Evolutionary conservation across 2,329 filamentous ascomycete genomes (phyloP), one percentile per base, ranked within the genome.

Genomic region (Paecilomyces sp.): DNA sequence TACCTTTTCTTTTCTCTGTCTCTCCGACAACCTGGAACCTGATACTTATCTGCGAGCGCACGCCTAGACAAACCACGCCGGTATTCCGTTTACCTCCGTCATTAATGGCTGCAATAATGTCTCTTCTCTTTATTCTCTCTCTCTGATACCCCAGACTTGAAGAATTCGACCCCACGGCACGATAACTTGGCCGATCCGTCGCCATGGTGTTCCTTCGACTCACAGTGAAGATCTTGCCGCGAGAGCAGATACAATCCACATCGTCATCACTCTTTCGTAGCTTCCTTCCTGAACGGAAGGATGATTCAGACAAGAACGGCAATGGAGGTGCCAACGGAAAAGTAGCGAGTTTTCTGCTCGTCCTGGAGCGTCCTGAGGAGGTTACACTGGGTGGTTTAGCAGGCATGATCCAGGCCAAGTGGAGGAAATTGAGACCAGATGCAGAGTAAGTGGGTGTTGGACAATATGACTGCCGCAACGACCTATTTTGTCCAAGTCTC

Each of bases 141-240:
- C 13, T 28, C 24, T 36, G 41, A 33, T 30, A 24, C 34, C 33
- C 31, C 47, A 54, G 22, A 28, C 9, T 25, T 15, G 30, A 7
- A 15, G 18, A 8, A 34, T n/a, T 22, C 2, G 18, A 22, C n/a
- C 3, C 28, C 22, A 5, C 18, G 22, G 8, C 12, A 25, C 9
- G 8, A 15, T 28, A 15, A 53, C 22, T 18, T 13, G 22, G 31
- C 13, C 50, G 28, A 31, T n/a, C 54, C 58, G 57, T 57, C 50
- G 57, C 57, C 50, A 75, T 76, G 72, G 72, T 75, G 53, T 67
- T 73, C 33, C 65, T 76, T 18, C 72, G 73, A n/a, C 66, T 75
- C 3, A 68, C 70, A 15, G 68, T 75, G 30, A 72, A 73, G 62
- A 66, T 76, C 58, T 69, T 58, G 41, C 70, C 72, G 2, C 65